Evolutionary conservation across 75 land plant genomes (phyloP).

Genomic region (Cryptomeria japonica): DNA sequence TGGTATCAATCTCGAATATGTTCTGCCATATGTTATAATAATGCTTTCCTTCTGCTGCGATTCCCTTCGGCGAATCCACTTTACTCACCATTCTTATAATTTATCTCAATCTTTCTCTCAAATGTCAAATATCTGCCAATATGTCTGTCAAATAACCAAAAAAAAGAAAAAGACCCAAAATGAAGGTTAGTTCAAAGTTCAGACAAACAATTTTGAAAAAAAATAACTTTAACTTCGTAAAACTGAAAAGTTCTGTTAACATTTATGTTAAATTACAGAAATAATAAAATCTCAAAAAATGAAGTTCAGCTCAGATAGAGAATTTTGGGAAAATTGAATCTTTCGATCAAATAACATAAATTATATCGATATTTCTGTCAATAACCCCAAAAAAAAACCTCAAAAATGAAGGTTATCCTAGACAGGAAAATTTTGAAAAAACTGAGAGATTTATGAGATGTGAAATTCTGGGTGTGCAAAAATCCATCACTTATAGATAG

Average conservation of each 20-base stretch:
- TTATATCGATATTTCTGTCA: neutral
- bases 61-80: neutral
- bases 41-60: conserved; percentile 49
- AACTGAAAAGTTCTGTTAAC: neutral
- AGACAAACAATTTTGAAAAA: neutral
- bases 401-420: neutral
- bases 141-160: neutral
- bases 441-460: neutral
- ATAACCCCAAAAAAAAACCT: neutral
- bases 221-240: neutral
- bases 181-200: neutral
- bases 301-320: neutral
- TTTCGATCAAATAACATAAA: neutral
- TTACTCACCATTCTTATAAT: neutral
- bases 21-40: conserved; percentile 70
- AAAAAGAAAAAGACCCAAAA: neutral
- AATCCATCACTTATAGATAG: neutral
- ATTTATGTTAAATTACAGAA: neutral
- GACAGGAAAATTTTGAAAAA: neutral
- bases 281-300: neutral
- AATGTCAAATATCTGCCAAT: neutral
- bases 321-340: neutral
- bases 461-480: neutral
- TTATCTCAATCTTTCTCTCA: neutral
- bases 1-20: conserved; percentile 67